Base-by-base conservation (phyloP, 208 protist species). In the Trypanosoma theileri region DNA sequence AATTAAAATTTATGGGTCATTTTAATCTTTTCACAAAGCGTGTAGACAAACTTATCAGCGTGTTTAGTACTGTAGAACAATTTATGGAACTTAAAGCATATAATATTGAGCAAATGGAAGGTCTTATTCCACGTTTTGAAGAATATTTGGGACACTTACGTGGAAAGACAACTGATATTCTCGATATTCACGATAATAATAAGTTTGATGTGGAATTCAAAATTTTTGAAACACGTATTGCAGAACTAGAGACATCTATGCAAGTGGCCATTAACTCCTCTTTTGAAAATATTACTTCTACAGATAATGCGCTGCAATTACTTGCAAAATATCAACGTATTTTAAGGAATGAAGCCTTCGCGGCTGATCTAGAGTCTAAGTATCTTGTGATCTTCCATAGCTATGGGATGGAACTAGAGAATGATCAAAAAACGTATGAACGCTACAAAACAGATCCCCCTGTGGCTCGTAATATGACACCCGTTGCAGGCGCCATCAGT, bases 11-110 rank as follows among this genome's bases (percentile, higher is more conserved):
- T 61, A 98, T 99, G 81, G 97, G 97, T 3, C 96, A 98, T 79
- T 98, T 99, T 75, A 98, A 99, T 72, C 84, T 98, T 59, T 99
- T 99, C 68, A 92, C 90, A 62, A 96, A 98, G 77, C 91, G 98
- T 28, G 87, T 99, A 3, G 85, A 98, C 64, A 99, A 99, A 80
- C 85, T 99, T 22, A 91, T 97, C 56, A 93, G 97, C 46, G 92
- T 99, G 62, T 98, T 99, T 72, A 77, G 81, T 28, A 98, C 97
- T 31, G 92, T 98, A 54, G 79, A 98, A 74, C 97, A 99, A 82
- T 99, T 99, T 80, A 82, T 85, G n/a, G 73, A 93, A 31, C 89
- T 99, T 19, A 84, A 91, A 64, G 73, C 86, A 51, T 94, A 98
- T 73, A 84, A 97, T 71, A 86, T 99, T 58, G 95, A 98, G 58